These are phyloP conservation scores for Boletus reticulatus DNA, from an alignment of 768 basidiomycete species.

Conservation along the genomic window DNA sequence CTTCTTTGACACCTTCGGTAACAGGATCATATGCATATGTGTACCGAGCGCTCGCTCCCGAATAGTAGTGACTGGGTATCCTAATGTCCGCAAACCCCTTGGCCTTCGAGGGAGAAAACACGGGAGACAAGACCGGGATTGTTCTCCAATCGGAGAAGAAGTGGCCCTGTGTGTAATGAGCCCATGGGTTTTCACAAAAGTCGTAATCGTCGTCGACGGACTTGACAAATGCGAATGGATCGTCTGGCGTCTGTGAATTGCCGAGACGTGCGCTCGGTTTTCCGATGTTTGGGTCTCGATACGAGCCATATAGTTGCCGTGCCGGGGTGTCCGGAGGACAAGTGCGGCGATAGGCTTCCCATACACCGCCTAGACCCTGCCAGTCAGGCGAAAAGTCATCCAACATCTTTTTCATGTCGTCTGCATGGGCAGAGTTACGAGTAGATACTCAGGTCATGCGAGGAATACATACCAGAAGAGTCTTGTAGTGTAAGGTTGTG, in stretches of 20 bases:
- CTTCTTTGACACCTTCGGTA: conserved; percentile 63
- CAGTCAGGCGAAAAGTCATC: conserved; percentile 60
- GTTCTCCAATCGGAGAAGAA: conserved; percentile 98
- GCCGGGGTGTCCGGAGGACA: conserved; percentile 79
- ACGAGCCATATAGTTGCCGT: conserved; percentile 77
- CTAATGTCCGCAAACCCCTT: conserved; percentile 86
- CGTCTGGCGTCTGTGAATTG: conserved; percentile 31
- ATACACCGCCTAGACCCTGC: conserved; percentile 79
- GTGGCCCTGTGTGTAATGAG: conserved; percentile 86
- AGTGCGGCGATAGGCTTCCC: conserved; percentile 94
- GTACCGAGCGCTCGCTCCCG: conserved; percentile 73
- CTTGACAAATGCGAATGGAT: conserved; percentile 64
- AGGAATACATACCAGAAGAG: conserved; percentile 27
- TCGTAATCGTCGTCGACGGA: conserved; percentile 65
- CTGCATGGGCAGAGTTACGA: neutral
- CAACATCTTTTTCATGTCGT: neutral
- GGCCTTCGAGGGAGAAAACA: conserved; percentile 90
- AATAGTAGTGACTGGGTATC: conserved; percentile 97
- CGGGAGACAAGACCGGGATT: conserved; percentile 84
- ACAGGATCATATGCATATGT: conserved; percentile 88
- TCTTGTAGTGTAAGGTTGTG: conserved; percentile 62
- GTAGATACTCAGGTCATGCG: neutral
- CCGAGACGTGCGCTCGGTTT: conserved; percentile 29
- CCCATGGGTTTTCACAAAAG: conserved; percentile 80
- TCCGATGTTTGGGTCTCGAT: conserved; percentile 47